These are phyloP conservation scores for Claviceps lovelessii DNA, from an alignment of 2,329 filamentous ascomycete species.

Conservation along the genomic window DNA sequence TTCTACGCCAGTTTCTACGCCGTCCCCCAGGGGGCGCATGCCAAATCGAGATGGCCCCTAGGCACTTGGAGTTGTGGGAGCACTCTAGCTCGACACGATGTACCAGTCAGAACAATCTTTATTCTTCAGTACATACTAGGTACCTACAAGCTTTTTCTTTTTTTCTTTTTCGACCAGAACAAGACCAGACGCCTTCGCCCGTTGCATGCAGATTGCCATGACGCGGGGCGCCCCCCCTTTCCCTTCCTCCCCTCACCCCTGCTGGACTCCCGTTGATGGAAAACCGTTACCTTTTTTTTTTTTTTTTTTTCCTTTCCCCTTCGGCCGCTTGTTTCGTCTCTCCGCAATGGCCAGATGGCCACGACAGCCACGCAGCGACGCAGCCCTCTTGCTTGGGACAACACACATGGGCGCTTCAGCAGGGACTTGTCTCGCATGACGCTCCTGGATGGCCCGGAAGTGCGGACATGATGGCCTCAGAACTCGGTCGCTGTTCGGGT, in stretches of 20 bases:
- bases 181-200: background rate
- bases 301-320: background rate
- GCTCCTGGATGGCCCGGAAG: background rate
- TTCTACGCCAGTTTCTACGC: background rate
- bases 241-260: background rate
- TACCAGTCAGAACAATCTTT: background rate
- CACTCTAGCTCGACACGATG: background rate
- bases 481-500: background rate
- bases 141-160: background rate
- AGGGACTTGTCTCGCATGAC: background rate
- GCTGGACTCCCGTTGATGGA: conserved; percentile 1
- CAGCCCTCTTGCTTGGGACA: background rate
- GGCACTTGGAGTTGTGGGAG: background rate
- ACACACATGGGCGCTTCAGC: background rate
- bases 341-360: background rate
- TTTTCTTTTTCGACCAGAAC: background rate
- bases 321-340: conserved; percentile 1
- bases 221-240: background rate
- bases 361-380: background rate
- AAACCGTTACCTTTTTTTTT: background rate
- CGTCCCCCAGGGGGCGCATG: background rate
- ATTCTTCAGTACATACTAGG: background rate
- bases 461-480: background rate
- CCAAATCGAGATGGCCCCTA: conserved; percentile 1
- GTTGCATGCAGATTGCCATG: background rate